These are phyloP conservation scores for Aethionema arabicum DNA, from an alignment of 345 rosid genomes.

Conservation along the genomic window DNA sequence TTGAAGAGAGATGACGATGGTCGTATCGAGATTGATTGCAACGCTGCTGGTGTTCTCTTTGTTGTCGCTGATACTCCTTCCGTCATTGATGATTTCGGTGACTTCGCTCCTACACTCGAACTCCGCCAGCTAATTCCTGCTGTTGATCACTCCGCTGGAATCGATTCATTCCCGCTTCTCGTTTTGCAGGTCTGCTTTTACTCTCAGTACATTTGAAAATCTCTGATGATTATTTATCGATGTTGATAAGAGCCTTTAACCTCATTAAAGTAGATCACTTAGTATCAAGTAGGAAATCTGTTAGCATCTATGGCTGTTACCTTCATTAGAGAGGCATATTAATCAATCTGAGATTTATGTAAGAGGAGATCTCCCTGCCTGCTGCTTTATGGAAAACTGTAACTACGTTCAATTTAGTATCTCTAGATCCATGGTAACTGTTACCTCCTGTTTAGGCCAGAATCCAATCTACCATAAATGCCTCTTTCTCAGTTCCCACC, in stretches of 20 bases:
- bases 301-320: no score
- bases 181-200: constrained; percentile 68
- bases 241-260: no score
- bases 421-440: no score
- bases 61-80: constrained; percentile 77
- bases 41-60: constrained; percentile 78
- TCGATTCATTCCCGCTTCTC: constrained; percentile 69
- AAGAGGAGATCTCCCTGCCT: background rate
- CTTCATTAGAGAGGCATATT: no score
- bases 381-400: background rate
- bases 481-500: no score
- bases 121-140: constrained; percentile 84
- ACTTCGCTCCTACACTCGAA: constrained; percentile 79
- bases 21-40: constrained; percentile 89
- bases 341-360: no score
- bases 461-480: no score
- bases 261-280: no score
- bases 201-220: background rate
- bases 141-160: constrained; percentile 81
- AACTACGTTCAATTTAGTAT: background rate
- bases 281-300: no score
- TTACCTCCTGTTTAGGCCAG: no score
- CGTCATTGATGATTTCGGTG: constrained; percentile 73
- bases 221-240: no score
- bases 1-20: constrained; percentile 69